Evolutionary conservation across 352 stramenopile genomes (phyloP).

Genomic region (Phytophthora meadii): DNA sequence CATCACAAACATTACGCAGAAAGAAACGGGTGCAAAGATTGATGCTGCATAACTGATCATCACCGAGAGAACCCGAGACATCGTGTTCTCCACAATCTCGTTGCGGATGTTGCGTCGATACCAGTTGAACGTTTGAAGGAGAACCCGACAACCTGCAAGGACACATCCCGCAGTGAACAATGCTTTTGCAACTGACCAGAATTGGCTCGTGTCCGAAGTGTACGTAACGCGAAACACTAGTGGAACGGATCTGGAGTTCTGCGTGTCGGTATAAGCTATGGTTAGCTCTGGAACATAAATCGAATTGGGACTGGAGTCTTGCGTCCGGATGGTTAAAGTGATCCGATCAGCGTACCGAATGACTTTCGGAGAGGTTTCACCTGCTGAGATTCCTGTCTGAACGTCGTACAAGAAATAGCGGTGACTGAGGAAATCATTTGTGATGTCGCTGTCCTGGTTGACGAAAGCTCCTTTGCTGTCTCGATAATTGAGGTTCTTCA

Average conservation of each 20-base stretch:
- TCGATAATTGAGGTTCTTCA: constrained; percentile 88
- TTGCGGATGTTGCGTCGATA: constrained; percentile 80
- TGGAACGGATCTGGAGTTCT: constrained; percentile 24
- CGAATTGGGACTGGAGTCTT: constrained; percentile 44
- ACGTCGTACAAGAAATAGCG: constrained; percentile 94
- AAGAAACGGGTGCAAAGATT: constrained; percentile 51
- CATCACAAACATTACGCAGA: constrained; percentile 77
- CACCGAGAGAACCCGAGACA: constrained; percentile 56
- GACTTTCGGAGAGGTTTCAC: constrained; percentile 56
- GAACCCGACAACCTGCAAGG: constrained; percentile 56
- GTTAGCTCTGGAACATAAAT: constrained; percentile 83
- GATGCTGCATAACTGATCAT: constrained; percentile 47
- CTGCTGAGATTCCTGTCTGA: constrained; percentile 60
- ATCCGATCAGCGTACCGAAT: constrained; percentile 80
- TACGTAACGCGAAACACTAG: constrained; percentile 90
- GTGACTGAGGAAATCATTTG: constrained; percentile 89
- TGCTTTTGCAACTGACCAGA: constrained; percentile 80
- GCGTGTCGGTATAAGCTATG: constrained; percentile 78
- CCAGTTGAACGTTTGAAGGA: constrained; percentile 90
- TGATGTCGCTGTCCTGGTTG: constrained; percentile 87
- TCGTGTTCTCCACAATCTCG: constrained; percentile 59
- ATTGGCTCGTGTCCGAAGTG: constrained; percentile 75
- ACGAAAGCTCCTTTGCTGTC: constrained; percentile 63
- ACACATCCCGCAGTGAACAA: constrained; percentile 77
- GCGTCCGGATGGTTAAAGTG: constrained; percentile 67